Percentiles rank a stretch among this genome's conserved stretches.
phyloP scores from a whole-genome alignment of 495 filamentous ascomycete genomes.

The Gamarada debralockiae region DNA sequence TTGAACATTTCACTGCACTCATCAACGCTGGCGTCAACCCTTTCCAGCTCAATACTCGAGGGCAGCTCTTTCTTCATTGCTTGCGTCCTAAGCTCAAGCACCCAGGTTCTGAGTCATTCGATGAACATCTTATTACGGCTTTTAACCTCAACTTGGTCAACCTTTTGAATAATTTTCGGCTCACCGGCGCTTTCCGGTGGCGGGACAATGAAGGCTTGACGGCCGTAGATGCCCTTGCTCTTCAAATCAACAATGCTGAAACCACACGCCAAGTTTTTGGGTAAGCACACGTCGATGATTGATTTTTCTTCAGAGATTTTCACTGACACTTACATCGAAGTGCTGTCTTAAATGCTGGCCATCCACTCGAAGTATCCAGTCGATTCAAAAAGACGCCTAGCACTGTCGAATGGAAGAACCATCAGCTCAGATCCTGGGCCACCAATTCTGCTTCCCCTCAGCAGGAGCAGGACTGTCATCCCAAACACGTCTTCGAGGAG shows the following conservation, averaged over 20 bases:
- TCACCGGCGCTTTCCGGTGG: neutral
- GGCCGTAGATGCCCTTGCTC: conserved; percentile 1
- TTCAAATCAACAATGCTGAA: neutral
- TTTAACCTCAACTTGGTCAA: conserved; percentile 2
- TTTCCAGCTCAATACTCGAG: conserved; percentile 4
- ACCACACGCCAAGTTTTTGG: neutral
- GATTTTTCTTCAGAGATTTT: too few species aligned
- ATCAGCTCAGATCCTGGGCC: neutral
- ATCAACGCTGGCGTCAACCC: conserved; percentile 7
- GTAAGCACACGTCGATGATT: too few species aligned
- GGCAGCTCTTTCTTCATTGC: conserved; percentile 11
- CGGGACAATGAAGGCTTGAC: conserved; percentile 8
- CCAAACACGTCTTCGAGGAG: neutral
- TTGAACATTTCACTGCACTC: neutral
- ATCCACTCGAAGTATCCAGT: neutral
- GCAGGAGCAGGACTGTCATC: neutral
- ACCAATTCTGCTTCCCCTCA: neutral
- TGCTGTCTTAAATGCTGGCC: neutral
- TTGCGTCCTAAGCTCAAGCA: conserved; percentile 2
- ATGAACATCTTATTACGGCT: neutral
- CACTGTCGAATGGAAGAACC: neutral
- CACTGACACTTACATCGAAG: neutral
- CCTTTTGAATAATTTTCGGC: neutral
- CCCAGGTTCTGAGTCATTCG: neutral
- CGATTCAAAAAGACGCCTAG: neutral